These are phyloP conservation scores for Aspergillus indologenus DNA, from an alignment of 495 filamentous ascomycete species.

Conservation along the genomic window DNA sequence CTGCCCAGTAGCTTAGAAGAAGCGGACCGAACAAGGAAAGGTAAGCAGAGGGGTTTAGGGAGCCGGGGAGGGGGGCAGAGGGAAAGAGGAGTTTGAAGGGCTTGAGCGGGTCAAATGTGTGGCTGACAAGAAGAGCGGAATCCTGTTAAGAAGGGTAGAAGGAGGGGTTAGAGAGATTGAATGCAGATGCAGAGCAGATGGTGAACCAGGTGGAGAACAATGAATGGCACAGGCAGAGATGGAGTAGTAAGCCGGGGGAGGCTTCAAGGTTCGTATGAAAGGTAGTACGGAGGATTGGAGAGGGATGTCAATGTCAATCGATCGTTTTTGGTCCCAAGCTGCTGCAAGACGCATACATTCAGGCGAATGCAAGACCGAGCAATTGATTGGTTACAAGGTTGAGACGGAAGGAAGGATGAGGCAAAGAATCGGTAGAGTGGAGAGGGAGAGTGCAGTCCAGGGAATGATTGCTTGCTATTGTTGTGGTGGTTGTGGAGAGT, in stretches of 20 bases:
- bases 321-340: background rate
- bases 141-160: background rate
- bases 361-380: background rate
- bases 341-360: background rate
- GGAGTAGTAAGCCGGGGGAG: background rate
- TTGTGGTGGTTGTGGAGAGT: background rate
- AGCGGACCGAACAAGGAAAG: slow-evolving; percentile 11
- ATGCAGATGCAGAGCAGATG: background rate
- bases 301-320: background rate
- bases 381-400: background rate
- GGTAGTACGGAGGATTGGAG: background rate
- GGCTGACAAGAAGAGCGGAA: background rate
- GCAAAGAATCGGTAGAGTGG: background rate
- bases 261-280: background rate
- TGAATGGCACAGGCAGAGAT: background rate
- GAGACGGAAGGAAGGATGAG: background rate
- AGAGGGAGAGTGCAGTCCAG: background rate
- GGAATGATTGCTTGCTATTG: background rate
- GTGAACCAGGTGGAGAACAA: background rate
- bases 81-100: slow-evolving; percentile 7
- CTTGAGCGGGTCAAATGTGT: no score
- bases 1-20: slow-evolving; percentile 1
- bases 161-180: background rate
- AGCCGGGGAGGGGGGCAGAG: background rate
- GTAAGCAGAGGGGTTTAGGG: background rate